Evolutionary conservation across 148 eudicot genomes (phyloP).

Genomic region (Suaeda aralocaspica): DNA sequence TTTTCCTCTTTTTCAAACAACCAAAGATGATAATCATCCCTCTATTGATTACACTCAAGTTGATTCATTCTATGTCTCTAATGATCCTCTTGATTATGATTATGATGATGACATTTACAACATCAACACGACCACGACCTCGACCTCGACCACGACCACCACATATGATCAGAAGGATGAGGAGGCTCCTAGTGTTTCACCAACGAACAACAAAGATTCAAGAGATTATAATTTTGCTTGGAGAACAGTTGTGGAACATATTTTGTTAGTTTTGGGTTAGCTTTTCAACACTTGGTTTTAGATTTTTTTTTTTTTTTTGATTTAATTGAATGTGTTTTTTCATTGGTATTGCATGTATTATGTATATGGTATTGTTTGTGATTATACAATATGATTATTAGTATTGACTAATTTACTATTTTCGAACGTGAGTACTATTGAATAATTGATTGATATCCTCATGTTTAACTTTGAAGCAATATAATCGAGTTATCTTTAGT

Average conservation of each 20-base stretch:
- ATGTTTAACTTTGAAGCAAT: too few relatives aligned
- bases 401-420: too few relatives aligned
- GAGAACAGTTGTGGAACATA: background rate
- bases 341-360: too few relatives aligned
- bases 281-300: too few relatives aligned
- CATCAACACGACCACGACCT: background rate
- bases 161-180: background rate
- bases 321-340: too few relatives aligned
- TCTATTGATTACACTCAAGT: conserved; percentile 10
- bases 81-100: conserved; percentile 11
- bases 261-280: background rate
- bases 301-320: too few relatives aligned
- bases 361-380: too few relatives aligned
- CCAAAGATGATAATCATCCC: background rate
- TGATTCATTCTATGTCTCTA: conserved; percentile 22
- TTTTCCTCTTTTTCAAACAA: background rate
- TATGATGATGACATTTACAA: background rate
- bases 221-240: background rate
- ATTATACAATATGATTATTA: too few relatives aligned
- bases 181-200: background rate
- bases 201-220: background rate
- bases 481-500: too few relatives aligned
- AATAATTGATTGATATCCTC: too few relatives aligned
- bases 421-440: too few relatives aligned
- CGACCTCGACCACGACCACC: background rate